Percentiles rank a stretch among this genome's conserved stretches.
These are phyloP conservation scores for Suillus lakei DNA, from an alignment of 768 basidiomycete genomes.

Conservation along the genomic window DNA sequence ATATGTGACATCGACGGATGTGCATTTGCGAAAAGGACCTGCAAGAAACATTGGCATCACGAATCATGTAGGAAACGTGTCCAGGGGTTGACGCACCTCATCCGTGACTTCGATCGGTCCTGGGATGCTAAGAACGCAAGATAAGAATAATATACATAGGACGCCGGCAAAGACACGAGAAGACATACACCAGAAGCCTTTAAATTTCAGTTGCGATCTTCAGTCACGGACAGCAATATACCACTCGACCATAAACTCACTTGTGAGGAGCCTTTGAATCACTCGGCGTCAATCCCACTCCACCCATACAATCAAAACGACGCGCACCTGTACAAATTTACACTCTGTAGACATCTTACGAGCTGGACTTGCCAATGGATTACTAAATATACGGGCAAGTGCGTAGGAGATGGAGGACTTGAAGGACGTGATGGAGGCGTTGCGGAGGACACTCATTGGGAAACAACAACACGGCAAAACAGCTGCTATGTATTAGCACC, in stretches of 20 bases:
- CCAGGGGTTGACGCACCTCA: conserved; percentile 42
- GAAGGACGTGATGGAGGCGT: conserved; percentile 12
- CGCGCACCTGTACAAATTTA: conserved; percentile 28
- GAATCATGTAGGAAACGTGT: conserved; percentile 8
- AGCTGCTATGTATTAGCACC: conserved; percentile 16
- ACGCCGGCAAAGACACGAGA: neutral
- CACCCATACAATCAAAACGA: neutral
- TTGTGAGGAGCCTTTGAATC: conserved; percentile 49
- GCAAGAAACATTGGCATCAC: conserved; percentile 2
- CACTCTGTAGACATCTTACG: conserved; percentile 22
- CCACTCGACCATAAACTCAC: conserved; percentile 37
- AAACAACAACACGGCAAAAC: conserved; percentile 22
- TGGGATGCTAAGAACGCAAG: conserved; percentile 49
- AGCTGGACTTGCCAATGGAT: neutral
- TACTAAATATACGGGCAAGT: conserved; percentile 1
- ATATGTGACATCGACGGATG: conserved; percentile 90
- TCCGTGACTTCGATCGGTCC: conserved; percentile 69
- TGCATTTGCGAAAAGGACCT: conserved; percentile 94
- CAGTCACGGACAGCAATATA: conserved; percentile 19
- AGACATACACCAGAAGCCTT: conserved; percentile 54
- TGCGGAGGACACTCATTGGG: conserved; percentile 16
- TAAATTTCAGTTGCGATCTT: conserved; percentile 26
- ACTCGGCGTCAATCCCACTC: conserved; percentile 8
- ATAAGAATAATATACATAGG: conserved; percentile 19
- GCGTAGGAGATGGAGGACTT: conserved; percentile 2